Base-by-base conservation (phyloP, 345 rosid genomes). In the Cardamine resedifolia region DNA sequence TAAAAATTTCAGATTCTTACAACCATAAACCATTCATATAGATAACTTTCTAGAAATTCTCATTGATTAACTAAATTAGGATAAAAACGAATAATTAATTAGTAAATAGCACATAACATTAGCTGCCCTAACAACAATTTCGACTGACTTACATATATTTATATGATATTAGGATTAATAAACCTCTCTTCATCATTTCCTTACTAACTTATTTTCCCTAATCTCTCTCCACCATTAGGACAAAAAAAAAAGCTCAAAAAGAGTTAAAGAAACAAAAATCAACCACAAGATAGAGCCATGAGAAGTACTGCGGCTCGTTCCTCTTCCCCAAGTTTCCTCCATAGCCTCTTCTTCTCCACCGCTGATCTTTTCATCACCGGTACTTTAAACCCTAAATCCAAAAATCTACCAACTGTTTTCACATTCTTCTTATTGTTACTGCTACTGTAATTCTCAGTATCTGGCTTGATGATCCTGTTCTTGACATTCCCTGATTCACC, bases 261-360 rank as follows among this genome's bases (percentile, higher is more conserved):
- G 28, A 44, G 56, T 14, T 1, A 1, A 33, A n/a, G 9, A 7
- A 62, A 34, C 12, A 81, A 83, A 62, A 83, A 93, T 30, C 83
- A 83, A 18, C 93, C 96, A 81, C 81, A 90, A 16, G 99, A 91
- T 1, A 95, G 79, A 38, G 99, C 84, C 97, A 95, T 91, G 49
- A 95, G 80, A 47, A 95, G 82, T 19, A 87, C 88, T 2, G 99
- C 99, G 1, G 98, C 99, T 80, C 83, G 88, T 69, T 95, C 99
- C n/a, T 77, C 81, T 77, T 88, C 99, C 1, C 97, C 96, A 2
- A 90, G 34, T 80, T 88, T 86, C 47, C 41, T 77, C 80, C 80
- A 81, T 68, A 88, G 7, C 45, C 86, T 74, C 75, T 82, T 85
- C 80, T 80, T 91, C 83, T 84, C 86, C 58, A 81, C 79, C 5